phyloP scores from a whole-genome alignment of 176 grass and related monocot genomes.

The Panicum miliaceum region DNA sequence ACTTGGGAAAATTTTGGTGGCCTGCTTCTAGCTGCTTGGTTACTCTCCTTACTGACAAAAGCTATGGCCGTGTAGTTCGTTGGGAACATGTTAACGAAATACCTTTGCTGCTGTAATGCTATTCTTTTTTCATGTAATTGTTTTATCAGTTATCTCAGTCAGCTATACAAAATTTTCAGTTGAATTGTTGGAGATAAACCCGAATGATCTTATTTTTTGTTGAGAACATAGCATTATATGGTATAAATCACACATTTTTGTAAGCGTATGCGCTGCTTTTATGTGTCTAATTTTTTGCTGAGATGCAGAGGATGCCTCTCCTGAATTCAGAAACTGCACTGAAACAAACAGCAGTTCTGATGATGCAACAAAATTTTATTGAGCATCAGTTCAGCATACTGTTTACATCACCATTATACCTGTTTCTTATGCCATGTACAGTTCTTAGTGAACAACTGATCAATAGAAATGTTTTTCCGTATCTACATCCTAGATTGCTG shows the following conservation, averaged over 20 bases:
- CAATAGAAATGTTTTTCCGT: not conserved
- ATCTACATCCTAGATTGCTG: conserved; percentile 72
- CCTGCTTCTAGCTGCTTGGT: conserved; percentile 56
- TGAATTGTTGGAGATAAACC: conserved; percentile 47
- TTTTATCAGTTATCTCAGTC: not conserved
- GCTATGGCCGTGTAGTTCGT: conserved; percentile 43
- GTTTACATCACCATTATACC: not conserved
- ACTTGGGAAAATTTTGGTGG: conserved; percentile 54
- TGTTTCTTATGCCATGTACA: conserved; percentile 4
- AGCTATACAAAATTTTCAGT: conserved; percentile 44
- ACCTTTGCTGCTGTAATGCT: conserved; percentile 48
- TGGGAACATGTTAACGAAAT: conserved; percentile 38
- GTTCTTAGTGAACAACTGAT: not conserved
- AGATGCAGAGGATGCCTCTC: not conserved
- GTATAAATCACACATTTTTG: conserved; percentile 43
- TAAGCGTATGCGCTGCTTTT: not conserved
- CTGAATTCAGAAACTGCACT: not conserved
- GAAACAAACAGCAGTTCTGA: conserved; percentile 1
- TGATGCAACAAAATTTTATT: conserved; percentile 8
- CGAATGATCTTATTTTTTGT: conserved; percentile 53
- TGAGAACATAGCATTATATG: conserved; percentile 46
- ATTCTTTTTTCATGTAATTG: conserved; percentile 51
- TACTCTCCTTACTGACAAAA: conserved; percentile 51
- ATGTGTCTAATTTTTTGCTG: not conserved
- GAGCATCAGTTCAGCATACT: not conserved